Conservation (phyloP, 768 basidiomycete species). For the Jaapia argillacea region DNA sequence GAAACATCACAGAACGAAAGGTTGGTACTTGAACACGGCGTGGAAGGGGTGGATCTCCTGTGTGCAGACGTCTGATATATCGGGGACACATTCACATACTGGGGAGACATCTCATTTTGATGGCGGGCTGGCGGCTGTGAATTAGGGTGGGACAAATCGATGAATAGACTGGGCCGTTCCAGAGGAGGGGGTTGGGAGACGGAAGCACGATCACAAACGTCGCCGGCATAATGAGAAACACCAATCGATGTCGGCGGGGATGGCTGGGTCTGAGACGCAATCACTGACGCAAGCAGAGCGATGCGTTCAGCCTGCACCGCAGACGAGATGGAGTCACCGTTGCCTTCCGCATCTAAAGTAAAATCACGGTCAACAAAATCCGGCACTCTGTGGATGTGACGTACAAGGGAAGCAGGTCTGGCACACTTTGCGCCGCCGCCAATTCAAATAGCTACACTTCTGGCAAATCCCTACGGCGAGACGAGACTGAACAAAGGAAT, state of each 20-base stretch:
- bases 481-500: too few species aligned
- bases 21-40: slow-evolving; percentile 26
- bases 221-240: slow-evolving; percentile 29
- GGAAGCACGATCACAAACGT: neutral
- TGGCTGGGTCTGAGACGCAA: slow-evolving; percentile 34
- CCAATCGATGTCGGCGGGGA: slow-evolving; percentile 1
- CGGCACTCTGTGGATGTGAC: slow-evolving; percentile 17
- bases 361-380: slow-evolving; percentile 3
- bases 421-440: slow-evolving; percentile 81
- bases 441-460: slow-evolving; percentile 83
- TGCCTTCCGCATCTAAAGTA: slow-evolving; percentile 68
- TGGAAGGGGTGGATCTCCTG: slow-evolving; percentile 25
- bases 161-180: slow-evolving; percentile 29
- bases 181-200: neutral
- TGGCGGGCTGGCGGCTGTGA: too few species aligned
- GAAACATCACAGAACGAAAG: slow-evolving; percentile 15
- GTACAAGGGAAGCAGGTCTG: slow-evolving; percentile 80
- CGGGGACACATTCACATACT: slow-evolving; percentile 34
- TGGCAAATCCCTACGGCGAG: slow-evolving; percentile 81
- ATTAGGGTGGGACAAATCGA: slow-evolving; percentile 25
- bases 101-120: slow-evolving; percentile 36
- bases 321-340: slow-evolving; percentile 78
- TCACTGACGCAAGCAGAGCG: slow-evolving; percentile 65
- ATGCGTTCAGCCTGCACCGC: slow-evolving; percentile 83
- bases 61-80: slow-evolving; percentile 66